A percentile compares a stretch with the other conserved stretches of the same genome.
These are phyloP conservation scores for Deakozyma indianensis DNA, from an alignment of 805 yeast genomes.

Conservation along the genomic window DNA sequence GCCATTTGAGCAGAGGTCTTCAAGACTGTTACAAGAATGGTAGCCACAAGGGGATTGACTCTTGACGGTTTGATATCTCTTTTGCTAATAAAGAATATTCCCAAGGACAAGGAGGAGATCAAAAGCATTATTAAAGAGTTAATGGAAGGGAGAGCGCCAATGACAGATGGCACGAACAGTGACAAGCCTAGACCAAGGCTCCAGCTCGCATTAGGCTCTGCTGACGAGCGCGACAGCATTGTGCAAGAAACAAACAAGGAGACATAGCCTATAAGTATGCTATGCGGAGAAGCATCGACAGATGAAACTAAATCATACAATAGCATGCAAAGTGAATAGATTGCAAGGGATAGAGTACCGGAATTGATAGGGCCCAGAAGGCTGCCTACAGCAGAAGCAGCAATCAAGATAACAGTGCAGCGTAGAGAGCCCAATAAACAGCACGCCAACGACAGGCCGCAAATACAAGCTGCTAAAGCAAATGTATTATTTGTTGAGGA, in stretches of 20 bases:
- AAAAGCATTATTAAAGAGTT: constrained; percentile 9
- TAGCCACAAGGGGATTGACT: constrained; percentile 11
- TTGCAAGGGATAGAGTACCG: background rate
- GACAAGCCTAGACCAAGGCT: constrained; percentile 5
- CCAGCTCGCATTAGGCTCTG: constrained; percentile 1
- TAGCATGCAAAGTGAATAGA: background rate
- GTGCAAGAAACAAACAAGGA: constrained; percentile 6
- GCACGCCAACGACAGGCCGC: constrained; percentile 10
- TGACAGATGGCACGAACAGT: constrained; percentile 9
- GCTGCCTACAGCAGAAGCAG: constrained; percentile 7
- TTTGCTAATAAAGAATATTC: constrained; percentile 17
- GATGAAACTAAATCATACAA: background rate
- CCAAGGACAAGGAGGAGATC: constrained; percentile 17
- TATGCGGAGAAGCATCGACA: constrained; percentile 5
- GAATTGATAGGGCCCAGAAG: background rate
- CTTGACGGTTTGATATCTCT: constrained; percentile 16
- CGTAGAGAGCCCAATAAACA: constrained; percentile 12
- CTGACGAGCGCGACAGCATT: constrained; percentile 4
- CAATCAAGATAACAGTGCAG: constrained; percentile 10
- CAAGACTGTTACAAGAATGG: constrained; percentile 8
- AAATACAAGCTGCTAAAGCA: constrained; percentile 9
- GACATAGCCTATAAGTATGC: constrained; percentile 7
- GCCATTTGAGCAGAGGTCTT: constrained; percentile 10
- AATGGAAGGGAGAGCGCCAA: constrained; percentile 4
- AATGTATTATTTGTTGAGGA: constrained; percentile 6